These are phyloP conservation scores for Tetradesmus lagerheimii DNA, from an alignment of 139 green algal species.

Conservation along the genomic window DNA sequence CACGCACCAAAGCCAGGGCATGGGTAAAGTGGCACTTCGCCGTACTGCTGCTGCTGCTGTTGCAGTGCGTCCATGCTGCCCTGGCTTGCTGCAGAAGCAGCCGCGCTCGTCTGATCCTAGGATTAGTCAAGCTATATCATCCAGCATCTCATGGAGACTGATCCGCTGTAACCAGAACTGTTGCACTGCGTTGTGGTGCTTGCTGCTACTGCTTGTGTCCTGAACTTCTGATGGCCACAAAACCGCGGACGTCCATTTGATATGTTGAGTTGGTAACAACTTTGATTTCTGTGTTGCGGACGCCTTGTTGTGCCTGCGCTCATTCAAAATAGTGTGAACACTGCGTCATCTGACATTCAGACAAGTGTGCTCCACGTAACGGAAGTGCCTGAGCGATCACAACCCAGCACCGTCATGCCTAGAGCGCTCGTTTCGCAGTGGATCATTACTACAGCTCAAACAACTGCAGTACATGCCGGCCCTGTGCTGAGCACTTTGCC, in stretches of 20 bases:
- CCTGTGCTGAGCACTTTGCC: background rate
- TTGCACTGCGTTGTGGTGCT: no score
- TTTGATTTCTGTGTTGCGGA: background rate
- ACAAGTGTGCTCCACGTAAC: background rate
- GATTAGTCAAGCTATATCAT: no score
- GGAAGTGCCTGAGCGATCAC: background rate
- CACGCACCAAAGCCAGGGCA: background rate
- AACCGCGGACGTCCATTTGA: no score
- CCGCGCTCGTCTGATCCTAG: no score
- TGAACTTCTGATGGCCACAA: no score
- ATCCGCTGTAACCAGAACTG: no score
- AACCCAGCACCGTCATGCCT: no score
- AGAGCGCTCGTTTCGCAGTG: no score
- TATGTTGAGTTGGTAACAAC: no score
- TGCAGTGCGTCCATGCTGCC: background rate
- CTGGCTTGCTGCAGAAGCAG: background rate
- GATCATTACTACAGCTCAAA: no score
- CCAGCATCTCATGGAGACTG: no score
- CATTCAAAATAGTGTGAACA: background rate
- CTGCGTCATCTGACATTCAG: background rate
- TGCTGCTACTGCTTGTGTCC: no score
- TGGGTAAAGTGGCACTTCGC: background rate
- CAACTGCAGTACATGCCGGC: background rate
- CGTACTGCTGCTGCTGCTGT: background rate
- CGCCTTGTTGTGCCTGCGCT: background rate